A percentile compares a stretch with the other conserved stretches of the same genome.
Conservation (phyloP, 306 rosid genomes). For the Vigna radiata region DNA sequence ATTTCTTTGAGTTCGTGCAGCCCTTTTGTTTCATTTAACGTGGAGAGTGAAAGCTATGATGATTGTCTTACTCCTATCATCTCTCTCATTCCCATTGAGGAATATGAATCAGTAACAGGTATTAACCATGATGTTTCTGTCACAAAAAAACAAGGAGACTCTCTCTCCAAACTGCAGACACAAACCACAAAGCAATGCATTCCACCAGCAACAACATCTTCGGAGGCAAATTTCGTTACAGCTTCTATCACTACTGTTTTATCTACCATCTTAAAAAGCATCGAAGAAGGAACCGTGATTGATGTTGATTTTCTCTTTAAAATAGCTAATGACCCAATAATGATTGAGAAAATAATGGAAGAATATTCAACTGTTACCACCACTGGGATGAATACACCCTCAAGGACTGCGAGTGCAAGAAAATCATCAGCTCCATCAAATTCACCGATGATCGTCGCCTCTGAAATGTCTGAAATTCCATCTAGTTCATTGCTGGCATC, state of each 20-base stretch:
- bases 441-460: too few relatives aligned
- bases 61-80: slow-evolving; percentile 62
- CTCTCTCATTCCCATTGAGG: slow-evolving; percentile 68
- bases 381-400: slow-evolving; percentile 12
- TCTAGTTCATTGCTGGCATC: not conserved
- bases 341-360: slow-evolving; percentile 58
- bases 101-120: slow-evolving; percentile 48
- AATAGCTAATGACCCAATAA: slow-evolving; percentile 65
- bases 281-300: slow-evolving; percentile 59
- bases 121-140: not conserved
- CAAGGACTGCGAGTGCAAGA: not conserved
- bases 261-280: slow-evolving; percentile 54
- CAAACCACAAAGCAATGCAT: slow-evolving; percentile 13
- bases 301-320: slow-evolving; percentile 64
- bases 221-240: slow-evolving; percentile 55
- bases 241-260: slow-evolving; percentile 57
- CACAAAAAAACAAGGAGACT: not conserved
- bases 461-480: too few relatives aligned
- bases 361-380: slow-evolving; percentile 22
- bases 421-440: too few relatives aligned
- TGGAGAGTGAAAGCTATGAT: slow-evolving; percentile 53
- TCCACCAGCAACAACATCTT: slow-evolving; percentile 14
- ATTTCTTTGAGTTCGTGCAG: slow-evolving; percentile 45
- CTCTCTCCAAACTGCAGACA: slow-evolving; percentile 15
- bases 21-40: slow-evolving; percentile 55